Evolutionary conservation across 495 filamentous ascomycete species (phyloP).

Genomic region (Neurospora tetraspora): DNA sequence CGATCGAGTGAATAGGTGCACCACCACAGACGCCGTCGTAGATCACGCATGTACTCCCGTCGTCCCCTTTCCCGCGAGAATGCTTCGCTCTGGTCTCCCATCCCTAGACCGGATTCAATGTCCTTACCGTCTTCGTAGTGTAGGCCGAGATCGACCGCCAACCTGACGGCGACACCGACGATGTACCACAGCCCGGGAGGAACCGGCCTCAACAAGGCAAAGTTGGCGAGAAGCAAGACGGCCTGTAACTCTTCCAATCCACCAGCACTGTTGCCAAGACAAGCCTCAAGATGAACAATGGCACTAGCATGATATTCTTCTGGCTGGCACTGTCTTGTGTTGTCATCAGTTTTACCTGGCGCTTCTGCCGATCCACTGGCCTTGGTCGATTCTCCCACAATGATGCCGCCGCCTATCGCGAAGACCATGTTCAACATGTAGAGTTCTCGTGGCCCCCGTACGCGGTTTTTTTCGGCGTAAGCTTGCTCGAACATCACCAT

Average conservation of each 20-base stretch:
- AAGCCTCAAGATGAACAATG: conserved; percentile 81
- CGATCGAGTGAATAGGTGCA: conserved; percentile 91
- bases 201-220: conserved; percentile 82
- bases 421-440: conserved; percentile 98
- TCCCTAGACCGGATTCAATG: conserved; percentile 28
- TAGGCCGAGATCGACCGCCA: conserved; percentile 85
- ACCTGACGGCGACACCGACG: conserved; percentile 78
- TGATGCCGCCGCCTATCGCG: conserved; percentile 89
- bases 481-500: conserved; percentile 72
- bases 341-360: conserved; percentile 1
- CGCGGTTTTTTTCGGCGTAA: conserved; percentile 57
- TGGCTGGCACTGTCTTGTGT: conserved; percentile 61
- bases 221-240: conserved; percentile 79
- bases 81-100: conserved; percentile 17
- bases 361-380: conserved; percentile 6
- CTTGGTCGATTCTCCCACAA: conserved; percentile 52
- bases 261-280: conserved; percentile 64
- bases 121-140: conserved; percentile 86
- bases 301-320: conserved; percentile 96
- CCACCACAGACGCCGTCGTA: conserved; percentile 89
- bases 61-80: conserved; percentile 51
- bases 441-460: conserved; percentile 69
- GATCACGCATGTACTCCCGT: conserved; percentile 77
- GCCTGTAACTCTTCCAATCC: conserved; percentile 89
- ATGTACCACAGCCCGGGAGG: conserved; percentile 97